A percentile compares a stretch with the other conserved stretches of the same genome.
These are phyloP conservation scores for Chalciporus sp. DNA, from an alignment of 1,284 basidiomycete genomes.

Conservation along the genomic window DNA sequence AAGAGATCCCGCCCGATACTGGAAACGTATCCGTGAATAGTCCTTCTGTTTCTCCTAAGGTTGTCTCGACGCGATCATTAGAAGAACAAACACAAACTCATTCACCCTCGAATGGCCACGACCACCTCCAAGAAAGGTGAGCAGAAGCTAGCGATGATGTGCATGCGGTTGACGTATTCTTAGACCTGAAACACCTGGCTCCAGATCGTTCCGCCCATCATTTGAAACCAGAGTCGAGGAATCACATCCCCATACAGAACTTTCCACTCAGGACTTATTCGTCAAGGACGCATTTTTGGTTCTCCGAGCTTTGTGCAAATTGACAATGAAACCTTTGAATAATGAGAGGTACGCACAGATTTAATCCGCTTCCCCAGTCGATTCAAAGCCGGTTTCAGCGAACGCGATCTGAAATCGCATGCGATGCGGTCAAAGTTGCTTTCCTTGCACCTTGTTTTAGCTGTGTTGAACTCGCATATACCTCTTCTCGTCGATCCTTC, in stretches of 20 bases:
- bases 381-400: slow-evolving; percentile 50
- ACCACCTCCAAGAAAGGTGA: slow-evolving; percentile 26
- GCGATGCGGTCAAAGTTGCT: slow-evolving; percentile 95
- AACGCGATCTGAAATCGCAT: slow-evolving; percentile 91
- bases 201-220: slow-evolving; percentile 11
- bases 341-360: slow-evolving; percentile 73
- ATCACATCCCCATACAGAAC: slow-evolving; percentile 20
- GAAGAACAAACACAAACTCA: slow-evolving; percentile 1
- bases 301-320: slow-evolving; percentile 92
- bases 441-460: slow-evolving; percentile 90
- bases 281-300: slow-evolving; percentile 97
- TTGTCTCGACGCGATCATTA: slow-evolving; percentile 1
- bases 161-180: slow-evolving; percentile 10
- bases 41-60: slow-evolving; percentile 3
- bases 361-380: neutral
- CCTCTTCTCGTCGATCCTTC: slow-evolving; percentile 83
- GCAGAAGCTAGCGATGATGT: slow-evolving; percentile 2
- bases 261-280: slow-evolving; percentile 80
- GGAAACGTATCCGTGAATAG: slow-evolving; percentile 6
- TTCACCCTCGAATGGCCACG: slow-evolving; percentile 6
- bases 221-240: slow-evolving; percentile 15
- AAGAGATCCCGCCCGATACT: neutral
- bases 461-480: slow-evolving; percentile 92
- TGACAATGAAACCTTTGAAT: slow-evolving; percentile 96
- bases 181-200: slow-evolving; percentile 1